phyloP scores from a whole-genome alignment of 1,284 basidiomycete genomes.

The Cutaneotrichosporon sp. region DNA sequence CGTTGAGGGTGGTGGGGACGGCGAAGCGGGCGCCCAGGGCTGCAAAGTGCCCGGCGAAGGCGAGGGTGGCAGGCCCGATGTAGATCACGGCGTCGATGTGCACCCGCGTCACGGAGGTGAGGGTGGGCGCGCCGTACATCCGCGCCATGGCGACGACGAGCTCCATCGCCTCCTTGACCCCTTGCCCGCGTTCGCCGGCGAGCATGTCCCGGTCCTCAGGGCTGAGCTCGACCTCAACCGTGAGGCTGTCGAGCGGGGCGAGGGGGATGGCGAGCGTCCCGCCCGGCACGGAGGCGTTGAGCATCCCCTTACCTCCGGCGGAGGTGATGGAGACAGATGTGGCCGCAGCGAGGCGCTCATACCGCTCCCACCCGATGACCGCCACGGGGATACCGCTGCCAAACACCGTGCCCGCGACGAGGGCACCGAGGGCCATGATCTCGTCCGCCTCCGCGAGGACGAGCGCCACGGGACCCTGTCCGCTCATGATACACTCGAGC shows the following conservation, averaged over 20 bases:
- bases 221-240: not conserved
- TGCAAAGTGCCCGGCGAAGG: conserved; percentile 16
- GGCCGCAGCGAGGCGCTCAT: not conserved
- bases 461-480: conserved; percentile 7
- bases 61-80: conserved; percentile 17
- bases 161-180: conserved; percentile 7
- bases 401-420: conserved; percentile 14
- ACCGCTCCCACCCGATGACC: conserved; percentile 5
- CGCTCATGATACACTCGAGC: conserved; percentile 14
- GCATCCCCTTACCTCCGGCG: not conserved
- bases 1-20: conserved; percentile 19
- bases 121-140: conserved; percentile 16
- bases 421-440: conserved; percentile 18
- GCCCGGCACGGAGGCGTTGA: not conserved
- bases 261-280: conserved; percentile 4
- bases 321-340: not conserved
- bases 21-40: conserved; percentile 12
- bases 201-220: conserved; percentile 4
- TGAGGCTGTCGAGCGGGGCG: not conserved
- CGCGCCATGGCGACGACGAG: conserved; percentile 14
- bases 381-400: conserved; percentile 2
- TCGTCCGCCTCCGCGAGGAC: conserved; percentile 9
- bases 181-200: conserved; percentile 4
- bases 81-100: conserved; percentile 24
- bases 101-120: conserved; percentile 4